Evolutionary conservation across 345 rosid species (phyloP).

Genomic region (Ceriops zippeliana): DNA sequence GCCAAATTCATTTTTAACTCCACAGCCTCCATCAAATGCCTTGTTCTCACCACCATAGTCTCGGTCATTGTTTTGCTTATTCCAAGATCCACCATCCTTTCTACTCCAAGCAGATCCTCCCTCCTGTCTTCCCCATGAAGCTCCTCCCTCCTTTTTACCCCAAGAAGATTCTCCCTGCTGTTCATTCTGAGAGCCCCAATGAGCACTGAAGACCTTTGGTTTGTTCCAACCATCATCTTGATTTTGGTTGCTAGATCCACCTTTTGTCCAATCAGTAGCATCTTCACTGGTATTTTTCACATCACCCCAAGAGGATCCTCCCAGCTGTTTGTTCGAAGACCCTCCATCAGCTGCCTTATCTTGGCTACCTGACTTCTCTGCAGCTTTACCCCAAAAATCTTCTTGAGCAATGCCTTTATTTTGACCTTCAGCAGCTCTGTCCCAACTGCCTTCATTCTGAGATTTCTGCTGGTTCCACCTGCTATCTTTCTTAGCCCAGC

Average conservation of each 20-base stretch:
- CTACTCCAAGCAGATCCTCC: constrained; percentile 29
- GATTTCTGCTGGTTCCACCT: constrained; percentile 13
- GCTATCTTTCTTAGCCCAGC: constrained; percentile 5
- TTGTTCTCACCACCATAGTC: constrained; percentile 21
- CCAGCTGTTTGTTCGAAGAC: constrained; percentile 22
- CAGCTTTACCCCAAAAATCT: constrained; percentile 21
- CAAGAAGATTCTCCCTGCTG: constrained; percentile 1
- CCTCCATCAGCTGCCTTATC: constrained; percentile 20
- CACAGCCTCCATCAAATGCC: constrained; percentile 31
- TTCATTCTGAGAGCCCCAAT: constrained; percentile 24
- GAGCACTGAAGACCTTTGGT: constrained; percentile 11
- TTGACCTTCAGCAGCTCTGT: constrained; percentile 14
- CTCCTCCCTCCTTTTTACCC: constrained; percentile 20
- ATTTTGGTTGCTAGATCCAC: constrained; percentile 3
- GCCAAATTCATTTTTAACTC: constrained; percentile 30
- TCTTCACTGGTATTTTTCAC: not conserved
- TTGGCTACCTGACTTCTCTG: constrained; percentile 9
- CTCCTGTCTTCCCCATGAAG: constrained; percentile 29
- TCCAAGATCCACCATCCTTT: constrained; percentile 19
- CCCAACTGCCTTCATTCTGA: constrained; percentile 16
- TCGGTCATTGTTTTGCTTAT: constrained; percentile 13
- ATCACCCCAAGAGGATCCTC: constrained; percentile 18
- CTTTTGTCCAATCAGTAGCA: not conserved
- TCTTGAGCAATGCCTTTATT: constrained; percentile 5
- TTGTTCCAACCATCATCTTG: constrained; percentile 24